A percentile compares a stretch with the other conserved stretches of the same genome.
phyloP scores from a whole-genome alignment of 1,284 basidiomycete genomes.

The Apiotrichum porosum region DNA sequence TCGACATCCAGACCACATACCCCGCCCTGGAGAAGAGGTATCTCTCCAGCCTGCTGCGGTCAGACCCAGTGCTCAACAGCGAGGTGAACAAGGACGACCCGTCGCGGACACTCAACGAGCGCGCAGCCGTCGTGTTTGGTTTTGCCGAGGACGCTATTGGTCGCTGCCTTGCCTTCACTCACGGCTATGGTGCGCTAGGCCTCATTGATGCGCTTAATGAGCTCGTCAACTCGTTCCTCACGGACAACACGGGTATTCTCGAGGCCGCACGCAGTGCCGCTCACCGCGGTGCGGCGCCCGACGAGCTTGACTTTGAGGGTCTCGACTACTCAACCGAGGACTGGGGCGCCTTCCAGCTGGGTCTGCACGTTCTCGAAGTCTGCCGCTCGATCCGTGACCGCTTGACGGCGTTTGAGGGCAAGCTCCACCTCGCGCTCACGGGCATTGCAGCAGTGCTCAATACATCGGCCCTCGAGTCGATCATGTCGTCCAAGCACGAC shows the following conservation, averaged over 20 bases:
- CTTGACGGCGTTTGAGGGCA: slow-evolving; percentile 62
- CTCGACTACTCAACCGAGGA: slow-evolving; percentile 78
- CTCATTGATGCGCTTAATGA: slow-evolving; percentile 68
- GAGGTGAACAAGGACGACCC: slow-evolving; percentile 52
- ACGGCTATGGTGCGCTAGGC: slow-evolving; percentile 73
- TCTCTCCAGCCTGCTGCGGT: slow-evolving; percentile 57
- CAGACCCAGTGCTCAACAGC: slow-evolving; percentile 50
- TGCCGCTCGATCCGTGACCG: slow-evolving; percentile 66
- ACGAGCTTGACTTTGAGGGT: slow-evolving; percentile 41
- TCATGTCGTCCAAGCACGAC: slow-evolving; percentile 49
- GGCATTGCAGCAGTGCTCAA: slow-evolving; percentile 60
- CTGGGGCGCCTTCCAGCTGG: slow-evolving; percentile 75
- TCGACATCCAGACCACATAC: slow-evolving; percentile 82
- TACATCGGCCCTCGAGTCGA: slow-evolving; percentile 53
- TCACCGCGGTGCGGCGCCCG: slow-evolving; percentile 8
- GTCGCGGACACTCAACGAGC: slow-evolving; percentile 65
- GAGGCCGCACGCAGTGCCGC: slow-evolving; percentile 7
- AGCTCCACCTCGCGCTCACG: slow-evolving; percentile 57
- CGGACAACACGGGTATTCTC: slow-evolving; percentile 51
- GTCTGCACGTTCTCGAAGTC: slow-evolving; percentile 73
- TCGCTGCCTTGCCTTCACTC: slow-evolving; percentile 72
- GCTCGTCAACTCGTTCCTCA: slow-evolving; percentile 66
- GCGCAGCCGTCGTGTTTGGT: slow-evolving; percentile 64
- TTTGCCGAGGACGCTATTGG: slow-evolving; percentile 72
- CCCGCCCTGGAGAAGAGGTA: slow-evolving; percentile 65